Percentiles rank a stretch among this genome's conserved stretches.
These are phyloP conservation scores for Ogataea populi-albae DNA, from an alignment of 805 yeast genomes.

Conservation along the genomic window DNA sequence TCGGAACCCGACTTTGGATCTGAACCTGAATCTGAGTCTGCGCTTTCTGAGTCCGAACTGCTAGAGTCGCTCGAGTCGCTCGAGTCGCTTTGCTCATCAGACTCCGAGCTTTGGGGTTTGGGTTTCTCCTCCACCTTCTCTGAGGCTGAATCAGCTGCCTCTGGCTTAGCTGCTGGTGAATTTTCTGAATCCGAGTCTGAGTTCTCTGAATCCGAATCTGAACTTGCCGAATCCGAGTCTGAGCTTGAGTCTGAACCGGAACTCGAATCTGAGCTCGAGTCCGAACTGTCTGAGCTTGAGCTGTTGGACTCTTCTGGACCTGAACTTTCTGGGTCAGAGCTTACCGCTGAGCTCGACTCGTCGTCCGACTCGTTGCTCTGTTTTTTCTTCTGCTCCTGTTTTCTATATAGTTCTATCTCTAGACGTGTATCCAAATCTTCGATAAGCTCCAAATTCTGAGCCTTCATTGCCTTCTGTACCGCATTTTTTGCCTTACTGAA, in stretches of 20 bases:
- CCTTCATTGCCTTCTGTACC: slow-evolving; percentile 19
- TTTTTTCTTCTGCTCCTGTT: slow-evolving; percentile 4
- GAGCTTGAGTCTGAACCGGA: slow-evolving; percentile 22
- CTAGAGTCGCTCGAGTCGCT: neutral
- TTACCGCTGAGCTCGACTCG: slow-evolving; percentile 2
- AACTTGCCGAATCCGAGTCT: slow-evolving; percentile 9
- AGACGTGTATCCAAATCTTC: slow-evolving; percentile 5
- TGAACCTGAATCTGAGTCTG: slow-evolving; percentile 9
- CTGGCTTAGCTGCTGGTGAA: too few species aligned
- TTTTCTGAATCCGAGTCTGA: slow-evolving; percentile 3
- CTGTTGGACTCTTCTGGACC: slow-evolving; percentile 2
- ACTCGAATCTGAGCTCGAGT: slow-evolving; percentile 16
- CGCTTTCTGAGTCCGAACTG: slow-evolving; percentile 8
- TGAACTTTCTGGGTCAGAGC: neutral
- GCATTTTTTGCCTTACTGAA: slow-evolving; percentile 21
- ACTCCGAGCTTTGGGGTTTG: too few species aligned
- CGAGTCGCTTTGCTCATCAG: too few species aligned
- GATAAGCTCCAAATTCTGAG: slow-evolving; percentile 7
- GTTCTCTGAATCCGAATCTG: slow-evolving; percentile 7
- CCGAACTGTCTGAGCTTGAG: slow-evolving; percentile 3
- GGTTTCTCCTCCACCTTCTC: too few species aligned
- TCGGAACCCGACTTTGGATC: too few species aligned
- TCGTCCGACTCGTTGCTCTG: slow-evolving; percentile 3
- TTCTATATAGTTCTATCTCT: slow-evolving; percentile 1
- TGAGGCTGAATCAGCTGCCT: too few species aligned